phyloP scores from a whole-genome alignment of 257 asterid species.

The Mitragyna speciosa region DNA sequence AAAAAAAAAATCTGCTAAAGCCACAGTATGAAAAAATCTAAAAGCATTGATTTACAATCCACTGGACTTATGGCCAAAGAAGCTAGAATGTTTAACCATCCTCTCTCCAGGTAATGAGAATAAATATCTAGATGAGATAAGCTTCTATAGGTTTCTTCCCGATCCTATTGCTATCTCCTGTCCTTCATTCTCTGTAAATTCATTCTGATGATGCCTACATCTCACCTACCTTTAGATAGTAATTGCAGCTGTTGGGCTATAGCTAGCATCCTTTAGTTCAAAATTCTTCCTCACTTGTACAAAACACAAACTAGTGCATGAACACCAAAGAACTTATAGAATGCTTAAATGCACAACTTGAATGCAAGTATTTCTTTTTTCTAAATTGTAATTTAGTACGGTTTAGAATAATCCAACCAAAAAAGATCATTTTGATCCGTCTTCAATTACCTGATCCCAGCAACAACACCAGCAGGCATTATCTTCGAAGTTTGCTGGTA shows the following conservation, averaged over 20 bases:
- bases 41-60: background rate
- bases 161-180: background rate
- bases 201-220: background rate
- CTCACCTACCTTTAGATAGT: background rate
- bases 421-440: background rate
- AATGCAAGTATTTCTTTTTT: background rate
- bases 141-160: background rate
- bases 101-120: background rate
- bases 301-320: background rate
- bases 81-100: background rate
- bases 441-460: slow-evolving; percentile 75
- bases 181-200: background rate
- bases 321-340: too few relatives aligned
- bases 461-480: slow-evolving; percentile 97
- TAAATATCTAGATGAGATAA: background rate
- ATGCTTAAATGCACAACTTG: background rate
- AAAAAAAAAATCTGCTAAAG: too few relatives aligned
- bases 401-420: background rate
- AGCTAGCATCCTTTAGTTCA: background rate
- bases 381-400: background rate
- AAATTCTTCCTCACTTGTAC: background rate
- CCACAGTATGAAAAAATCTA: too few relatives aligned
- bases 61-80: too few relatives aligned
- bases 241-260: background rate
- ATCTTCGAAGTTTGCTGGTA: slow-evolving; percentile 74